phyloP scores from a whole-genome alignment of 306 rosid species.

The Echinosophora koreensis region DNA sequence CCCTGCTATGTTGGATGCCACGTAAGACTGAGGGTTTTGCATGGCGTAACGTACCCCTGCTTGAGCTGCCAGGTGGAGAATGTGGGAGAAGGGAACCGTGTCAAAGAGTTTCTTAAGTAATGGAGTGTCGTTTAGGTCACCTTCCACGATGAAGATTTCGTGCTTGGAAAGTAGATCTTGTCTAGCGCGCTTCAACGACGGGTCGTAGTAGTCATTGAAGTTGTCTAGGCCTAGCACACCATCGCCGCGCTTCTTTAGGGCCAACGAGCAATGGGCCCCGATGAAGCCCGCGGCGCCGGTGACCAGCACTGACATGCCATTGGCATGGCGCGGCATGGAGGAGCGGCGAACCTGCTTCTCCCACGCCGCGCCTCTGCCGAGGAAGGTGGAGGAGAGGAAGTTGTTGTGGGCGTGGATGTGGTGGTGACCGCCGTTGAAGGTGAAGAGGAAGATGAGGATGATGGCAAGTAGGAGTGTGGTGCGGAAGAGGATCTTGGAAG shows the following conservation, averaged over 20 bases:
- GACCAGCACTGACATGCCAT: conserved; percentile 64
- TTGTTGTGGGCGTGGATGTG: conserved; percentile 37
- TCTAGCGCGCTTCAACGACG: conserved; percentile 62
- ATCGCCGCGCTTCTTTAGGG: conserved; percentile 68
- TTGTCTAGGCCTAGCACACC: conserved; percentile 71
- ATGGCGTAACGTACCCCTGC: conserved; percentile 79
- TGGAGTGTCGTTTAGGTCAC: conserved; percentile 65
- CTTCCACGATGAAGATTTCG: conserved; percentile 60
- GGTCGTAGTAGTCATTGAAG: conserved; percentile 71
- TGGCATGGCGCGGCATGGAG: conserved; percentile 57
- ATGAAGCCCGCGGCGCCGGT: conserved; percentile 75
- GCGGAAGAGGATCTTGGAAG: conserved; percentile 76
- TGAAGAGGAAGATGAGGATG: conserved; percentile 62
- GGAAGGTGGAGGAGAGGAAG: conserved; percentile 57
- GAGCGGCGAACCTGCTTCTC: conserved; percentile 69
- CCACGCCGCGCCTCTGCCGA: conserved; percentile 65
- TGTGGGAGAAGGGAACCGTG: conserved; percentile 63
- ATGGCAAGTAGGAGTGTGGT: conserved; percentile 64
- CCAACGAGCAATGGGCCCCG: conserved; percentile 62
- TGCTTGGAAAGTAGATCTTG: conserved; percentile 53
- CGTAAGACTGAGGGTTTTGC: conserved; percentile 67
- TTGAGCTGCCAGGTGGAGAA: conserved; percentile 71
- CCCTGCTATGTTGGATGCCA: conserved; percentile 66
- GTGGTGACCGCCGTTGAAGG: conserved; percentile 6
- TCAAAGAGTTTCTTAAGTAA: conserved; percentile 64